These are phyloP conservation scores for Stagonosporopsis tanaceti DNA, from an alignment of 2,329 filamentous ascomycete genomes.

Conservation along the genomic window DNA sequence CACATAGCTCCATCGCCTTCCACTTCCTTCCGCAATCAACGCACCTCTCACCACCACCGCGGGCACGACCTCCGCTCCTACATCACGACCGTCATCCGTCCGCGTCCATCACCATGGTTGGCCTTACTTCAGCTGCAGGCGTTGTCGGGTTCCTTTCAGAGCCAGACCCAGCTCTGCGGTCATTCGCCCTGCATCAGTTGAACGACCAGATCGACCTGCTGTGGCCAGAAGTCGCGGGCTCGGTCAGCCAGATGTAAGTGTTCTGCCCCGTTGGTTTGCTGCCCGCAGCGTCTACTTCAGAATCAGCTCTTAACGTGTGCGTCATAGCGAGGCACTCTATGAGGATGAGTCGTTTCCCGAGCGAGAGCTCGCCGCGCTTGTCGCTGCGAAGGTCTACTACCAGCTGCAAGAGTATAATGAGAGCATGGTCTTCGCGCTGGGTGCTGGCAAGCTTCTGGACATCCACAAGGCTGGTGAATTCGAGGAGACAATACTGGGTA, in stretches of 20 bases:
- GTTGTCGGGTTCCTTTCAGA: slow-evolving; percentile 95
- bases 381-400: slow-evolving; percentile 98
- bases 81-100: slow-evolving; percentile 19
- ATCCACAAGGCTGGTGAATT: slow-evolving; percentile 91
- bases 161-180: slow-evolving; percentile 90
- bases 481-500: slow-evolving; percentile 95
- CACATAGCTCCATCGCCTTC: slow-evolving; percentile 49
- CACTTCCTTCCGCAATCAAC: slow-evolving; percentile 42
- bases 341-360: slow-evolving; percentile 96
- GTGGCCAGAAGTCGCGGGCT: slow-evolving; percentile 95
- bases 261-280: not conserved
- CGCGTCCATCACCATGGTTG: slow-evolving; percentile 71
- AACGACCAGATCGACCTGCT: slow-evolving; percentile 97
- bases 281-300: slow-evolving; percentile 1
- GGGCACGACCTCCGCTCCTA: slow-evolving; percentile 22
- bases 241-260: slow-evolving; percentile 89
- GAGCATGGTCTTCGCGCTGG: slow-evolving; percentile 97
- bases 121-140: slow-evolving; percentile 91
- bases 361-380: slow-evolving; percentile 90
- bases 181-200: slow-evolving; percentile 92
- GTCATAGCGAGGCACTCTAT: slow-evolving; percentile 86
- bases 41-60: slow-evolving; percentile 32
- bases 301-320: slow-evolving; percentile 37
- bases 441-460: slow-evolving; percentile 93
- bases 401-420: slow-evolving; percentile 99